Evolutionary conservation across 129 eudicot species (phyloP), one percentile per base, ranked within the genome.

Genomic region (Oenanthe sinensis): DNA sequence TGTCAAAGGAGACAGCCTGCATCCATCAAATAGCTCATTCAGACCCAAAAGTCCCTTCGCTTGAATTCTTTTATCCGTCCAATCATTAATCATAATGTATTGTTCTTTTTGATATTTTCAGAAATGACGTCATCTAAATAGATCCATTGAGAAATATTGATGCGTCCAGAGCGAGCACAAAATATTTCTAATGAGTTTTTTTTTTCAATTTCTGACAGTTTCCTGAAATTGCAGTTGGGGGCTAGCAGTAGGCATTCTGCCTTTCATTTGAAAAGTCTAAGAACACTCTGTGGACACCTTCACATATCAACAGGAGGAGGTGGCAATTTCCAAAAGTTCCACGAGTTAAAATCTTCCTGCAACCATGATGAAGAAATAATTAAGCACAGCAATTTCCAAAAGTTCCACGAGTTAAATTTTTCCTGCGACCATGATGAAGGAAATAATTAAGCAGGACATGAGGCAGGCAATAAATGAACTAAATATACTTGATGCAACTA

Each of bases 261-360:
- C 76, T 54, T 75, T 45, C 49, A 43, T 20, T 55, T 65, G 45
- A 22, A 71, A 52, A 50, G 20, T 36, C 33, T 49, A 60, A 74
- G 1, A 43, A 6, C 2, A 11, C 0, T n/a, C 33, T 48, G 24
- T 16, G 5, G 74, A 19, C 52, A 75, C 50, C 55, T 83, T 88
- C 84, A 88, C 30, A 33, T 15, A 49, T 87, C 87, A 36, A 85
- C 73, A 30, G 52, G 33, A 33, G 91, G 90, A 9, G 96, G 91
- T 42, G 98, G 96, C 79, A 94, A 84, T 83, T 86, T 94, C 98
- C 98, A 95, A 87, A 85, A 95, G 83, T 95, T 95, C 98, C 98
- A 95, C 20, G 92, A 79, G 85, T 94, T 94, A 81, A 82, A 94
- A 86, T 90, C 98, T 81, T 95, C 98, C 96, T 86, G 96, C 71